These are phyloP conservation scores for Dalbergia cultrata DNA, from an alignment of 306 rosid genomes.

Conservation along the genomic window DNA sequence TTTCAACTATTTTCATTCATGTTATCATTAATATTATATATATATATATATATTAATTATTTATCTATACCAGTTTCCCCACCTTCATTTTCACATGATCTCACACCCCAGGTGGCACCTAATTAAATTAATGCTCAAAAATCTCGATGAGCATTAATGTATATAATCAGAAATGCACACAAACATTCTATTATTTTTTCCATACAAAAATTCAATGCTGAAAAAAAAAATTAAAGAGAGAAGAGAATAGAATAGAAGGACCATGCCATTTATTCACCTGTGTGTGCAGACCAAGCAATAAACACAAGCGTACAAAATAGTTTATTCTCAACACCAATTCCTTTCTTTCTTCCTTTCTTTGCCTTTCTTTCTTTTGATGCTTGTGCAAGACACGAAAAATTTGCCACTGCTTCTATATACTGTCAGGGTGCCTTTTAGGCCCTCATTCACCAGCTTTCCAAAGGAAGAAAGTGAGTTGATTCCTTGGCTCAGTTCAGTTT, in stretches of 20 bases:
- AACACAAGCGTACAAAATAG: conserved; percentile 63
- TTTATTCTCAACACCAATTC: conserved; percentile 52
- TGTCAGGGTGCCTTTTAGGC: conserved; percentile 25
- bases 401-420: conserved; percentile 35
- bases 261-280: conserved; percentile 43
- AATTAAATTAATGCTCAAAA: conserved; percentile 46
- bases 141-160: conserved; percentile 7
- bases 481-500: conserved; percentile 49
- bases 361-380: conserved; percentile 38
- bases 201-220: conserved; percentile 9
- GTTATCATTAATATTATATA: background rate
- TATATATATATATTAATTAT: background rate
- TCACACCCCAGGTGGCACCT: conserved; percentile 48
- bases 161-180: conserved; percentile 26
- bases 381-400: conserved; percentile 30
- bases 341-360: conserved; percentile 40
- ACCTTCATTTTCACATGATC: conserved; percentile 59
- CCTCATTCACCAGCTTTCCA: conserved; percentile 45
- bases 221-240: background rate
- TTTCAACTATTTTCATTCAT: conserved; percentile 20
- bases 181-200: background rate
- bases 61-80: background rate
- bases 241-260: background rate
- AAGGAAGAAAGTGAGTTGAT: conserved; percentile 50
- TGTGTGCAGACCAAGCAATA: conserved; percentile 46